Base-by-base conservation (phyloP, 495 filamentous ascomycete genomes). In the Umbilicaria muhlenbergii region DNA sequence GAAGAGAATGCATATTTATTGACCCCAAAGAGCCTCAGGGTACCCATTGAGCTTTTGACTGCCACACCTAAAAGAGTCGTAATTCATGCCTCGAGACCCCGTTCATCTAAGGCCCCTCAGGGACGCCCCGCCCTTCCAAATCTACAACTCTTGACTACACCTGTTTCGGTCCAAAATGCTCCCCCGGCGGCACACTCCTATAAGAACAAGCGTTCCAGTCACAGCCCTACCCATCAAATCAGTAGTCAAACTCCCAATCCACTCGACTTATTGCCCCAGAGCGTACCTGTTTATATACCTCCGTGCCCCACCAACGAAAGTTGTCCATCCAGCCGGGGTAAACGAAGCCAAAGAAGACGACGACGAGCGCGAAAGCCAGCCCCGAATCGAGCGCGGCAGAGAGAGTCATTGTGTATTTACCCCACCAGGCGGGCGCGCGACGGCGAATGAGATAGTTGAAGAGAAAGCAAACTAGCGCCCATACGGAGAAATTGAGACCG, bases 321-420 rank as follows among this genome's bases (percentile, higher is more conserved):
- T 59, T 12, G 11, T 18, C 14, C 63, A 38, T 71, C 58, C 69
- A 77, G 65, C 34, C 83, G 0, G 83, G 77, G 55, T 83, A 91
- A 14, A 82, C 70, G 37, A 91, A 74, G 0, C 74, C 78, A 54
- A 93, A 91, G 58, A 94, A 91, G 6, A 91, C 74, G 1, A 89
- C 69, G 5, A 91, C 74, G 2, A 88, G 73, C 0, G 78, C 79
- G 51, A 86, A 79, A 3, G 86, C 86, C 13, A 89, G 54, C 1
- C 82, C 82, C 2, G 84, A 86, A 42, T 92, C 86, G 33, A 93
- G 65, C 11, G 82, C 86, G 1, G 86, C 86, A 32, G 74, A 80
- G 24, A 92, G 64, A 1, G 82, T 88, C 81, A 88, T 88, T 14
- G 80, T 88, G 58, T 93, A 93, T 58, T 92, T 89, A 2, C 73